These are phyloP conservation scores for Diaporthe humulicola DNA, from an alignment of 2,329 filamentous ascomycete genomes.

Conservation along the genomic window DNA sequence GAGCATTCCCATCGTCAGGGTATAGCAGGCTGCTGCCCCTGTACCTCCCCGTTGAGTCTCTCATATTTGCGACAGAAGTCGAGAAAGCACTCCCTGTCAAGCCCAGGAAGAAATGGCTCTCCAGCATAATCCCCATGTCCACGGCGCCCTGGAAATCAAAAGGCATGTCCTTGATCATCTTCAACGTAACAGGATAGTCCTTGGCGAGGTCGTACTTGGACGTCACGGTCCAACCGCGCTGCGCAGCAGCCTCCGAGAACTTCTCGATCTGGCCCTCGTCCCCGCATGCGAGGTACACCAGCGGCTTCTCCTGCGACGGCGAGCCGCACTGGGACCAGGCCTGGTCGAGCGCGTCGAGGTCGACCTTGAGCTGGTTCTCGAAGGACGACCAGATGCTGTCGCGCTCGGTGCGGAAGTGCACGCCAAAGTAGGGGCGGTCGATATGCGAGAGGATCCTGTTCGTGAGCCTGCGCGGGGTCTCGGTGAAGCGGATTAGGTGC, in stretches of 20 bases:
- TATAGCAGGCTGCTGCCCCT: slow-evolving; percentile 45
- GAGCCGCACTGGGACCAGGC: slow-evolving; percentile 48
- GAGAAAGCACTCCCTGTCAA: slow-evolving; percentile 49
- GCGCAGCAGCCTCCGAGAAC: slow-evolving; percentile 47
- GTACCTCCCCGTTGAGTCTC: slow-evolving; percentile 48
- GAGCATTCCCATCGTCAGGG: slow-evolving; percentile 45
- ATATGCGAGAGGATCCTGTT: slow-evolving; percentile 44
- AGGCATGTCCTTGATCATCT: slow-evolving; percentile 43
- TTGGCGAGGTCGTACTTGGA: slow-evolving; percentile 50
- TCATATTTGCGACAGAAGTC: slow-evolving; percentile 45
- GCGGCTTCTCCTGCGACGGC: slow-evolving; percentile 43
- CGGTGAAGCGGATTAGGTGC: slow-evolving; percentile 49
- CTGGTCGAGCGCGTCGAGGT: slow-evolving; percentile 51
- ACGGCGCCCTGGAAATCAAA: slow-evolving; percentile 50
- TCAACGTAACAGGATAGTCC: slow-evolving; percentile 41
- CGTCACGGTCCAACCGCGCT: slow-evolving; percentile 51
- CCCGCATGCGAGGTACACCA: slow-evolving; percentile 52
- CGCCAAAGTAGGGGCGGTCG: slow-evolving; percentile 48
- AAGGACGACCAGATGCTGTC: slow-evolving; percentile 53
- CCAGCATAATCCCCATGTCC: slow-evolving; percentile 48
- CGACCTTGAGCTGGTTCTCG: slow-evolving; percentile 50
- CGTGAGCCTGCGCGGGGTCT: slow-evolving; percentile 45
- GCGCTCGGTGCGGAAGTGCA: slow-evolving; percentile 53
- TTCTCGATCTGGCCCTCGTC: slow-evolving; percentile 49
- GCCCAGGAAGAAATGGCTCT: slow-evolving; percentile 47